Base-by-base conservation (phyloP, 306 rosid species). In the Benincasa hispida region DNA sequence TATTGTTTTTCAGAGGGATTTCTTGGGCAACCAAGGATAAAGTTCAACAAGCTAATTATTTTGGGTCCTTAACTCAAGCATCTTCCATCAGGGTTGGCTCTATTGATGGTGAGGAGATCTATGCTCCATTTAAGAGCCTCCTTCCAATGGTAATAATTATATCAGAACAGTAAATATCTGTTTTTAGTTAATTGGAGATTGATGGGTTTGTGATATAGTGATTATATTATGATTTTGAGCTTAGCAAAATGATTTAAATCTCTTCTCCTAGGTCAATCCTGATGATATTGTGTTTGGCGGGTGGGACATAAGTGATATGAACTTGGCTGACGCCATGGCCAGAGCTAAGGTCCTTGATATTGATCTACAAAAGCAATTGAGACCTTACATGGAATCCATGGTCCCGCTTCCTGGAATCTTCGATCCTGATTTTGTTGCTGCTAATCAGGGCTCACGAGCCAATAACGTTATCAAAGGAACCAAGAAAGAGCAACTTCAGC, bases 11-110 rank as follows among this genome's bases (percentile, higher is more conserved):
- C 79, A 94, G 99, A 88, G 99, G 99, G 5, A 94, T 94, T 75
- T 94, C 99, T 41, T 94, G 99, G 99, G 97, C 97, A 61, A 94
- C 97, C 17, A 94, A 94, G 80, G 99, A 94, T 77, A 94, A 90
- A 78, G 93, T 94, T 76, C 96, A 94, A 65, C 97, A 87, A 59
- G 97, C 99, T 76, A 92, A 92, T 81, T 94, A 94, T 79, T 94
- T 92, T 75, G 99, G 99, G 2, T 94, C 99, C 0, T 85, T 92
- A 25, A 94, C 99, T 28, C 99, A 94, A 81, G 97, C 97, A 13
- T 94, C 99, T 0, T 84, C 99, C 19, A 89, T 94, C 17, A 83
- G 99, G 12, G 97, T 94, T 77, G 99, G 99, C 12, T 92, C 99
- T 47, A 89, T 83, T 84, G 88, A 88, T 68, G 99, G 99, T 34